Evolutionary conservation across 2,329 filamentous ascomycete genomes (phyloP), one percentile per base, ranked within the genome.

Genomic region (Mycogone perniciosa): DNA sequence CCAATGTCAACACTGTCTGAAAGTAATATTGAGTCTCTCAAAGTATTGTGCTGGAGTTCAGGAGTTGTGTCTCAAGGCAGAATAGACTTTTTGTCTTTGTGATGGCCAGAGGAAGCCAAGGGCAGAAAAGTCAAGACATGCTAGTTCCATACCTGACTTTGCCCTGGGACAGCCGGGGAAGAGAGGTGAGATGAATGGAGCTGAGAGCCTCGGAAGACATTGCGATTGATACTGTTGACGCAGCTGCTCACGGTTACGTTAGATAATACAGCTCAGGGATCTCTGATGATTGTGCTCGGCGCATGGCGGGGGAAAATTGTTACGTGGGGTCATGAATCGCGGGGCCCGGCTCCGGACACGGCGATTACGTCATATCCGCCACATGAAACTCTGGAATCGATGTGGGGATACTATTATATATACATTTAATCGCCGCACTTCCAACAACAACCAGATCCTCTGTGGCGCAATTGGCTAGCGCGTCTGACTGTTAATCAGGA

Each of bases 401-500:
- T 20, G 20, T 20, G 20, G 20, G 3, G 20, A 20, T 20, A 3
- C 40, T 31, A 20, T 43, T 48, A 52, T 48, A 44, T 4, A 5
- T 7, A 7, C n/a, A 13, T 34, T 44, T 26, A n/a, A 9, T n/a
- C 10, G 1, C 1, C 0, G 3, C 4, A 4, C 27, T n/a, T 4
- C 11, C 40, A 42, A 8, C 20, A 40, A 20, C 11, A 45, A 41
- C 33, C 13, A 29, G 27, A 27, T 60, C 59, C 57, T 60, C 56
- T 53, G 75, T 81, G 67, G 69, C 69, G 57, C 69, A 72, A 62
- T 75, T 77, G 76, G 76, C 73, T 79, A 79, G 76, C 75, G 76
- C 76, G 76, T 79, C 71, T 73, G 76, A 78, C 76, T 79, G 76
- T 79, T 79, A 78, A 54, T 54, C 52, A 54, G 52, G 52, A 54